Conservation (phyloP, 2,329 filamentous ascomycete genomes). For the Pseudogymnoascus sp. region DNA sequence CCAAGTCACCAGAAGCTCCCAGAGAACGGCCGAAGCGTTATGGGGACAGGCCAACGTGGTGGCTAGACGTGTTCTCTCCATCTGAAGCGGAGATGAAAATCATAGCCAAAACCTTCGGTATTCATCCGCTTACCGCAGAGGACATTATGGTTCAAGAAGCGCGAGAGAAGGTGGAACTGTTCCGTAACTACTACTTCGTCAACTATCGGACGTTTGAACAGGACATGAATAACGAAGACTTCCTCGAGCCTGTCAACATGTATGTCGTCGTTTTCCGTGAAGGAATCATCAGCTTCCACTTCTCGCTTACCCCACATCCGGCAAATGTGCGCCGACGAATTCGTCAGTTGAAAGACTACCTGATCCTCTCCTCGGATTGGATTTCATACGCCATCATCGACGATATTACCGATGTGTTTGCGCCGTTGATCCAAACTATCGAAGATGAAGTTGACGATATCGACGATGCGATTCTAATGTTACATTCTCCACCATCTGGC, state of each 20-base stretch:
- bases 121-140: conserved; percentile 89
- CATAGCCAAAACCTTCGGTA: conserved; percentile 84
- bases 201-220: conserved; percentile 98
- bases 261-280: conserved; percentile 96
- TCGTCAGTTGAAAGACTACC: conserved; percentile 85
- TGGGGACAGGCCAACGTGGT: conserved; percentile 87
- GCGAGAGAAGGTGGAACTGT: conserved; percentile 95
- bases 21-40: conserved; percentile 43
- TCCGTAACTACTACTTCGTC: conserved; percentile 96
- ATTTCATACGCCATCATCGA: conserved; percentile 97
- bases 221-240: conserved; percentile 79
- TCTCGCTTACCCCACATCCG: conserved; percentile 89
- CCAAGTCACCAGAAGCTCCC: conserved; percentile 30
- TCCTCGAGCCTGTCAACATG: conserved; percentile 92
- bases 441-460: conserved; percentile 97
- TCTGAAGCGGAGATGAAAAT: conserved; percentile 95
- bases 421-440: conserved; percentile 82
- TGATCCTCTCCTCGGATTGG: conserved; percentile 91
- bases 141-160: conserved; percentile 97
- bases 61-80: conserved; percentile 85
- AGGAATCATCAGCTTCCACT: conserved; percentile 93
- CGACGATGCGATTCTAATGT: conserved; percentile 77
- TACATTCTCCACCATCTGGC: conserved; percentile 52
- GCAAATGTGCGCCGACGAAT: conserved; percentile 92
- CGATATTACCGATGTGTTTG: conserved; percentile 95